A percentile compares a stretch with the other conserved stretches of the same genome.
Conservation (phyloP, 1,284 basidiomycete genomes). For the Pseudozyma hubeiensis region DNA sequence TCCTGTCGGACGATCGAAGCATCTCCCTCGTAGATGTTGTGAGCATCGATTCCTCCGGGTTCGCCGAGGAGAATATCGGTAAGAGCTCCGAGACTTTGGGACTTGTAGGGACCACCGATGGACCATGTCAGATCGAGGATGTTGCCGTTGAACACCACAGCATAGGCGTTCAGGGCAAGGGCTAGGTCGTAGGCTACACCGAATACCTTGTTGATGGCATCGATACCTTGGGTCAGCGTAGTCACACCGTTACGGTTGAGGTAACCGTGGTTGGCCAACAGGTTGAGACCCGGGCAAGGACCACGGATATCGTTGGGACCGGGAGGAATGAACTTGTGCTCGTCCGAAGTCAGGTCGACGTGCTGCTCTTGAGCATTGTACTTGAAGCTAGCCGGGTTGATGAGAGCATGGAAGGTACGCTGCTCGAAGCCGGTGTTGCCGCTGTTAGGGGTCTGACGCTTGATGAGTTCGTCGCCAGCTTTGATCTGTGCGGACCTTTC, state of each 20-base stretch:
- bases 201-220: conserved; percentile 51
- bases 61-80: conserved; percentile 43
- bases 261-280: conserved; percentile 58
- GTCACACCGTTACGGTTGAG: conserved; percentile 52
- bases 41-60: conserved; percentile 52
- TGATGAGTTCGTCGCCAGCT: conserved; percentile 21
- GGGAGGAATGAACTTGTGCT: conserved; percentile 56
- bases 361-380: conserved; percentile 46
- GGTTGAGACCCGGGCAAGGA: conserved; percentile 56
- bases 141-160: conserved; percentile 58
- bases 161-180: conserved; percentile 51
- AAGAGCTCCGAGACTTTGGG: conserved; percentile 38
- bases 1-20: conserved; percentile 54
- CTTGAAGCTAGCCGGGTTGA: conserved; percentile 52
- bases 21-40: conserved; percentile 58
- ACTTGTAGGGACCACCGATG: conserved; percentile 50
- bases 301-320: conserved; percentile 55
- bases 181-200: conserved; percentile 49
- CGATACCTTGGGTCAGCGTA: conserved; percentile 49
- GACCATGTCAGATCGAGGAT: conserved; percentile 54
- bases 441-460: conserved; percentile 12
- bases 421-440: conserved; percentile 24
- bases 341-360: conserved; percentile 47
- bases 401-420: conserved; percentile 41
- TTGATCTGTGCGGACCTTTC: conserved; percentile 40